phyloP scores from a whole-genome alignment of 495 filamentous ascomycete genomes.

The Hyaloscypha finlandica region DNA sequence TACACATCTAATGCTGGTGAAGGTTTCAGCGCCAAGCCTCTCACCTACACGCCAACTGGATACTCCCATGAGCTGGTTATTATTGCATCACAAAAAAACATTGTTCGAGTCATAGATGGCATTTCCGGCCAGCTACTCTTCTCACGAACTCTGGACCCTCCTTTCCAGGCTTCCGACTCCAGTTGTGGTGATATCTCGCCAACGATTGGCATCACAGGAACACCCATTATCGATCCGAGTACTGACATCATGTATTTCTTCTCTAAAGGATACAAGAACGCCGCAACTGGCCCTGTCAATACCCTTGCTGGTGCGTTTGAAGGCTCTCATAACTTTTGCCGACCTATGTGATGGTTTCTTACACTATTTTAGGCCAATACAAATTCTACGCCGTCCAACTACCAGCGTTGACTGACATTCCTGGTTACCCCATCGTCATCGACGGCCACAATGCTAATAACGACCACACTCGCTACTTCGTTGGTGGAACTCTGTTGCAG shows the following conservation, averaged over 20 bases:
- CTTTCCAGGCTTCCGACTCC: conserved; percentile 37
- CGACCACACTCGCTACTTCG: conserved; percentile 31
- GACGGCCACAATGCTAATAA: conserved; percentile 27
- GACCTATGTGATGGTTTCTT: not conserved
- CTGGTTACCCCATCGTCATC: conserved; percentile 24
- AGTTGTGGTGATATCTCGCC: conserved; percentile 40
- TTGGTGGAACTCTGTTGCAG: conserved; percentile 33
- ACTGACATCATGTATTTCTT: conserved; percentile 33
- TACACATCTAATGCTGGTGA: conserved; percentile 20
- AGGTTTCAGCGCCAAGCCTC: conserved; percentile 40
- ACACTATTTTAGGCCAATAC: conserved; percentile 25
- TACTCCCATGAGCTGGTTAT: conserved; percentile 36
- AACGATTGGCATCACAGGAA: conserved; percentile 32
- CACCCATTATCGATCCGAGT: conserved; percentile 29
- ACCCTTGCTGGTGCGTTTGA: not conserved
- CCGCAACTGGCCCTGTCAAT: conserved; percentile 8
- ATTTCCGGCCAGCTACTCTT: conserved; percentile 36
- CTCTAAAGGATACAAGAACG: conserved; percentile 28
- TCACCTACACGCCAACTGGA: conserved; percentile 39
- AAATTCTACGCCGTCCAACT: conserved; percentile 33
- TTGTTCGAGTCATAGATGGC: conserved; percentile 39
- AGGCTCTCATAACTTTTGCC: not conserved
- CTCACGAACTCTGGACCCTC: conserved; percentile 34
- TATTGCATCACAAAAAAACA: conserved; percentile 40
- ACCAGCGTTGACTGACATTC: conserved; percentile 24